Base-by-base conservation (phyloP, 176 grass and related monocot genomes). In the Oryza officinalis region DNA sequence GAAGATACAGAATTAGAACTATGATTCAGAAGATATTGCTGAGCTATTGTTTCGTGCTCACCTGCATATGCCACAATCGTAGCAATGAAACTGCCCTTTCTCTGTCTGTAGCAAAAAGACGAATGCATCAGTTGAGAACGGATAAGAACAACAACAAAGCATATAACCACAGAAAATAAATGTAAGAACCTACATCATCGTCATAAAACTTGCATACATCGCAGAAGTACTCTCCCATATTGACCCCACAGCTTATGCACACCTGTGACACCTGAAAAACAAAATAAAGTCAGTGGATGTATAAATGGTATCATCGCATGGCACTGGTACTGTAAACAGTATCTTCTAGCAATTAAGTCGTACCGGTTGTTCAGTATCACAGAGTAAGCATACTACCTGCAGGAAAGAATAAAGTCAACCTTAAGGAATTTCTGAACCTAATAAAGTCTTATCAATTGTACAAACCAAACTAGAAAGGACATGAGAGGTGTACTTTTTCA, bases 211-310 rank as follows among this genome's bases (percentile, higher is more conserved):
- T 99, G 93, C 96, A 99, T 69, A 86, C 68, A 76, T 92, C 78
- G 65, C 96, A 99, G 64, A 87, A 99, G 84, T 99, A 99, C 72
- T 99, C 87, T 80, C 96, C 93, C 96, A 99, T 94, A 88, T 92
- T 99, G 74, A 96, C 89, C 73, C 93, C 96, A 80, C 96, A 99
- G 61, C 86, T 96, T 68, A 85, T 82, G 67, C 96, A 99, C n/a
- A 89, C 81, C 87, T 94, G 91, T 61, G 91, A 83, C 67, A 94
- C 96, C 96, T 99, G 60, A 73, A 47, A 54, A 81, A 77, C 3
- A 87, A 69, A 84, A 80, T 22, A 13, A 66, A 67, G 25, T 74
- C 84, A 80, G 60, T 79, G 81, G 27, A 84, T 35, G 61, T 80
- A 7, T 54, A 22, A 83, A 68, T 64, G 80, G 18, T 22, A 5